Evolutionary conservation across 768 basidiomycete genomes (phyloP), one percentile per base, ranked within the genome.

Genomic region (Mycena venus): DNA sequence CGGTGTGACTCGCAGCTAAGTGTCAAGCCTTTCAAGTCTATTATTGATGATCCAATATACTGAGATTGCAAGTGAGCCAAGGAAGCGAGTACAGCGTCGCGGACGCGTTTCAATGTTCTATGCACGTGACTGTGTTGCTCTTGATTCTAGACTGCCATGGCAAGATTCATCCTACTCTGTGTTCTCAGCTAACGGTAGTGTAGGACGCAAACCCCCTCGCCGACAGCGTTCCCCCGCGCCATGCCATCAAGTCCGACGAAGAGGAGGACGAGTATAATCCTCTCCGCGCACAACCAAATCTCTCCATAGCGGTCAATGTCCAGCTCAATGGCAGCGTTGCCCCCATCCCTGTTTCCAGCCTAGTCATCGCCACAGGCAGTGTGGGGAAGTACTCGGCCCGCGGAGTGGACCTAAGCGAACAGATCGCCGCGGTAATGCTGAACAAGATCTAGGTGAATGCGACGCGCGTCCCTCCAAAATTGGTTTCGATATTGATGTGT

Each of bases 171-270:
- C 15, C 2, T 44, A 12, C 49, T 53, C n/a, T 23, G 19, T 27
- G 42, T 34, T 47, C 32, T 12, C 29, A 17, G 67, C 67, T 73
- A 42, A 74, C 53, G 23, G 12, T 19, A 38, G 6, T 17, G 17
- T 66, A 90, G 91, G 88, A 91, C 73, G 71, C 85, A 29, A 87
- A 92, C 78, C 90, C 91, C 1, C 84, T 92, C 23, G 87, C 86
- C 70, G 91, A 92, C 77, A 84, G 84, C 60, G 83, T 84, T 5
- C 90, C 92, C 2, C 90, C 92, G 40, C 88, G 92, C 67, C 86
- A 93, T 73, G 89, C 89, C 42, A 82, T 92, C 60, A 92, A 93
- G 77, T 92, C 91, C 5, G 92, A 93, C 72, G 91, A 92, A n/a
- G 91, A 91, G 72, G 88, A 90, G 73, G 92, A 93, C 63, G 91